These are phyloP conservation scores for Cladosporium sp. DNA, from an alignment of 2,329 filamentous ascomycete genomes.

Conservation along the genomic window DNA sequence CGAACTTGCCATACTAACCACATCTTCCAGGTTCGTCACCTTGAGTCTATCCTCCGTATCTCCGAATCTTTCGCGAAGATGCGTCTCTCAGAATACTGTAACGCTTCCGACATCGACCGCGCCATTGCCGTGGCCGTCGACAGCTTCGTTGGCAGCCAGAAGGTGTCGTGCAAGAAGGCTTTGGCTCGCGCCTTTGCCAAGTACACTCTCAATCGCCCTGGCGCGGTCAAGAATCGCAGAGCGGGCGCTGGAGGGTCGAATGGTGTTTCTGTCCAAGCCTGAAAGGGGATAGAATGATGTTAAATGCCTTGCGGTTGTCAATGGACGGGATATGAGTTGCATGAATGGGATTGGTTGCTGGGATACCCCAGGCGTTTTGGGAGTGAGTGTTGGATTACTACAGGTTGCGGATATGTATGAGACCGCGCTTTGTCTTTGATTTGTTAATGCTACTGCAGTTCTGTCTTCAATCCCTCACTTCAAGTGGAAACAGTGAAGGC, in stretches of 20 bases:
- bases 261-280: constrained; percentile 5
- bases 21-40: constrained; percentile 70
- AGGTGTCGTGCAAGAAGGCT: constrained; percentile 96
- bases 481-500: too few relatives aligned
- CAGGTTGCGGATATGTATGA: too few relatives aligned
- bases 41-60: constrained; percentile 96
- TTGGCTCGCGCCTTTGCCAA: constrained; percentile 92
- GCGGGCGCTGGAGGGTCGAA: not conserved
- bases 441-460: too few relatives aligned
- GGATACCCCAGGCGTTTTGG: constrained; percentile 9
- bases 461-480: too few relatives aligned
- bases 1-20: constrained; percentile 16
- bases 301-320: not conserved
- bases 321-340: not conserved
- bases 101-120: constrained; percentile 83
- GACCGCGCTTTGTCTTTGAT: too few relatives aligned
- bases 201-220: constrained; percentile 54
- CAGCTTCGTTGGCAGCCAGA: constrained; percentile 92
- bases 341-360: not conserved
- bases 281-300: not conserved
- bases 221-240: constrained; percentile 16
- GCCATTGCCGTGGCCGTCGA: constrained; percentile 96
- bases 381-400: too few relatives aligned
- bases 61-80: constrained; percentile 94
- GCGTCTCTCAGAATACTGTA: constrained; percentile 95